These are phyloP conservation scores for Paraleonurus japonicus DNA, from an alignment of 257 asterid species.

Conservation along the genomic window DNA sequence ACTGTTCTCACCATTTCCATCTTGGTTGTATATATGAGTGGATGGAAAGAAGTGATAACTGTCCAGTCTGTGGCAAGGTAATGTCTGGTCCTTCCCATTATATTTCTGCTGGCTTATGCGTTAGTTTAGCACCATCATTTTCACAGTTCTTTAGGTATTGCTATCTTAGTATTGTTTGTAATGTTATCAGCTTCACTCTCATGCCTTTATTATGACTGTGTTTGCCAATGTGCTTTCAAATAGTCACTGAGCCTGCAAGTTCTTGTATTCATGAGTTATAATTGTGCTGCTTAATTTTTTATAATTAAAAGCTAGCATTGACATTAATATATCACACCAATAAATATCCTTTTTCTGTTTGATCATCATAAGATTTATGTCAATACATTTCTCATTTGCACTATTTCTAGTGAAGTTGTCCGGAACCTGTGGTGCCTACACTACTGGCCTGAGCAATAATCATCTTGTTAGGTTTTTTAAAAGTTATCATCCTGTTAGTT, in stretches of 20 bases:
- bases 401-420: not conserved
- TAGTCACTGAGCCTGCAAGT: not conserved
- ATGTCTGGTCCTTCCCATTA: not conserved
- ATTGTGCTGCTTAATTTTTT: not conserved
- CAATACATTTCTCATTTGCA: not conserved
- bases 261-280: not conserved
- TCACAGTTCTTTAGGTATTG: conserved; percentile 5
- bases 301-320: not conserved
- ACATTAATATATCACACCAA: not conserved
- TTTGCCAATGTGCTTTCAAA: conserved; percentile 5
- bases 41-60: conserved; percentile 71
- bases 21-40: conserved; percentile 74
- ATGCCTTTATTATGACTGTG: not conserved
- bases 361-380: not conserved
- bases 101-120: not conserved
- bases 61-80: conserved; percentile 71
- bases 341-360: too few relatives aligned
- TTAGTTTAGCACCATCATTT: not conserved
- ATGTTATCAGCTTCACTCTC: not conserved
- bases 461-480: not conserved
- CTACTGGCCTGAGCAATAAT: not conserved
- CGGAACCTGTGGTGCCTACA: not conserved
- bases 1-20: conserved; percentile 68
- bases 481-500: not conserved
- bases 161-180: not conserved